A percentile compares a stretch with the other conserved stretches of the same genome.
Conservation (phyloP, 73 alveolate genomes). For the Symbiodinium pilosum region DNA sequence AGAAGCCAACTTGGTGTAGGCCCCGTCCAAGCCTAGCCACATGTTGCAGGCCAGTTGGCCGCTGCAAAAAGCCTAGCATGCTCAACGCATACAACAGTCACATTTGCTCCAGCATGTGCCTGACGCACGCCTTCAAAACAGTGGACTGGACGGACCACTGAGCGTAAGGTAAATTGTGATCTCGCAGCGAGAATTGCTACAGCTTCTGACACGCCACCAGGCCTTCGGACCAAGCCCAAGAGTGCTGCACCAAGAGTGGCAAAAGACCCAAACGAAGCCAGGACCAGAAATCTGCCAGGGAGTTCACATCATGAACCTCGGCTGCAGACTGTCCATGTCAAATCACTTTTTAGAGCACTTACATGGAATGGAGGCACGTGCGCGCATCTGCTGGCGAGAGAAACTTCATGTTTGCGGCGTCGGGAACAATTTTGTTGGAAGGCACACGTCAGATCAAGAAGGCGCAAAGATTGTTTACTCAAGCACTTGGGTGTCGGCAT, state of each 20-base stretch:
- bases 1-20: not conserved
- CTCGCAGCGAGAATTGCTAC: too few relatives aligned
- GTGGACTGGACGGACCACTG: too few relatives aligned
- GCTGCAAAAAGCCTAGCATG: not conserved
- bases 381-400: too few relatives aligned
- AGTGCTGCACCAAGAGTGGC: constrained; percentile 1
- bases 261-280: constrained; percentile 57
- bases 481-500: not conserved
- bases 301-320: constrained; percentile 54
- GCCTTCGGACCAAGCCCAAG: constrained; percentile 87
- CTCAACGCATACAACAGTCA: too few relatives aligned
- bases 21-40: constrained; percentile 26
- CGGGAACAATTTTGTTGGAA: too few relatives aligned
- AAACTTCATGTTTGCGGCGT: too few relatives aligned
- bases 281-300: constrained; percentile 79
- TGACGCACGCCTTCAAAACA: too few relatives aligned
- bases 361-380: not conserved
- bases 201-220: not conserved
- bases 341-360: not conserved
- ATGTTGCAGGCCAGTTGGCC: not conserved
- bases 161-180: too few relatives aligned
- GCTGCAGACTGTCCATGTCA: not conserved
- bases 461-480: too few relatives aligned
- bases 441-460: too few relatives aligned
- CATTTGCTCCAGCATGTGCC: too few relatives aligned